phyloP scores from a whole-genome alignment of 805 yeast species.

The Clavispora fructus region DNA sequence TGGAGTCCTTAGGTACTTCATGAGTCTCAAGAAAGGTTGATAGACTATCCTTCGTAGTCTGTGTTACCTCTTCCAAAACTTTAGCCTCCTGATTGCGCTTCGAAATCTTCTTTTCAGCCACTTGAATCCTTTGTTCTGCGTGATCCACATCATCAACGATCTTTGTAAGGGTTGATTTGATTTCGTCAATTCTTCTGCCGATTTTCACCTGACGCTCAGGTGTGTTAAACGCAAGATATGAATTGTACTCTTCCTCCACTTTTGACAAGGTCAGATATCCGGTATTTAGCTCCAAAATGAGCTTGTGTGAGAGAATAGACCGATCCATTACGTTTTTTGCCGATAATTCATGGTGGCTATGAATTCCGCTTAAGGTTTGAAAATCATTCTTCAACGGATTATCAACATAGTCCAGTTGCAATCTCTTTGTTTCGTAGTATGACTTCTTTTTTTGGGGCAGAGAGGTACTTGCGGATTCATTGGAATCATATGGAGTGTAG shows the following conservation, averaged over 20 bases:
- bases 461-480: slow-evolving; percentile 17
- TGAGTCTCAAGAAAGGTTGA: slow-evolving; percentile 19
- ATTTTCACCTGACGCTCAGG: slow-evolving; percentile 39
- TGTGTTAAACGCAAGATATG: slow-evolving; percentile 27
- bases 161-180: slow-evolving; percentile 39
- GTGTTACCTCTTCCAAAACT: slow-evolving; percentile 17
- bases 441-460: slow-evolving; percentile 20
- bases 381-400: slow-evolving; percentile 57
- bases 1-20: slow-evolving; percentile 16
- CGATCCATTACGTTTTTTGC: slow-evolving; percentile 5
- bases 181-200: slow-evolving; percentile 39
- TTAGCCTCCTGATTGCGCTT: slow-evolving; percentile 30
- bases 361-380: slow-evolving; percentile 46
- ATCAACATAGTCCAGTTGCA: slow-evolving; percentile 61
- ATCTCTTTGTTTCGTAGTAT: slow-evolving; percentile 57
- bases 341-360: slow-evolving; percentile 32
- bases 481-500: slow-evolving; percentile 44
- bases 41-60: slow-evolving; percentile 24
- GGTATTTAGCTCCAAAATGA: slow-evolving; percentile 51
- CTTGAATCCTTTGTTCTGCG: slow-evolving; percentile 28
- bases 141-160: slow-evolving; percentile 45
- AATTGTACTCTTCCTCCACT: slow-evolving; percentile 39
- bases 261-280: slow-evolving; percentile 38
- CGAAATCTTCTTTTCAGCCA: slow-evolving; percentile 26
- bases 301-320: slow-evolving; percentile 52